Conservation (phyloP, 768 basidiomycete genomes). For the Xerocomus potaroensis region DNA sequence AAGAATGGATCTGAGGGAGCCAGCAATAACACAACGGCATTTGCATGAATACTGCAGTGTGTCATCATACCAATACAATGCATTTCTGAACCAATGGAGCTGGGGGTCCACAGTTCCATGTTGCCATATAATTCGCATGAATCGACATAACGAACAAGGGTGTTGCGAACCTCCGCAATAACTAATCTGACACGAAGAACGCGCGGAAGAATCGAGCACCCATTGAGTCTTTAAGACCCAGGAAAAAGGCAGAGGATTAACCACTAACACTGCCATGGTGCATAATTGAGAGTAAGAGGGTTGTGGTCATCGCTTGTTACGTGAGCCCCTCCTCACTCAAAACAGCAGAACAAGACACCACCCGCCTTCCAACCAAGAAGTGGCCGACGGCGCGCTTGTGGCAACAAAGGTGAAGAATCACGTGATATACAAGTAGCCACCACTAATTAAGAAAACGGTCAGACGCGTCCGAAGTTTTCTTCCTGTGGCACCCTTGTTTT, state of each 20-base stretch:
- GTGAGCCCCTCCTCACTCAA: no score
- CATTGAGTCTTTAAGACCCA: not conserved
- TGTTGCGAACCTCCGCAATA: not conserved
- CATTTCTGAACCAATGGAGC: no score
- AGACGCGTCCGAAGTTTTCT: conserved; percentile 23
- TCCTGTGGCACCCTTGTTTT: conserved; percentile 13
- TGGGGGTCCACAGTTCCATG: not conserved
- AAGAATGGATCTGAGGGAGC: no score
- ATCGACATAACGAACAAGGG: not conserved
- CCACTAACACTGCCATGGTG: no score
- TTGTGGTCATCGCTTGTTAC: no score
- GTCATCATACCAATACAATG: not conserved
- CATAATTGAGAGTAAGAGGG: no score
- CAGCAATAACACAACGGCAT: no score
- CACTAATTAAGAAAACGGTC: conserved; percentile 23
- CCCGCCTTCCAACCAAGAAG: no score
- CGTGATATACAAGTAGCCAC: conserved; percentile 21
- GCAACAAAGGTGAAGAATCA: conserved; percentile 13
- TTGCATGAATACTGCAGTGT: not conserved
- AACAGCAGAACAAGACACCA: no score
- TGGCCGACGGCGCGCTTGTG: conserved; percentile 24
- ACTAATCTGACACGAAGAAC: not conserved
- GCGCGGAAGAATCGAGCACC: not conserved
- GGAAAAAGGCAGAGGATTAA: no score
- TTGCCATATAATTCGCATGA: not conserved